Conservation (phyloP, 2,329 filamentous ascomycete genomes). For the Teratosphaeria destructans region DNA sequence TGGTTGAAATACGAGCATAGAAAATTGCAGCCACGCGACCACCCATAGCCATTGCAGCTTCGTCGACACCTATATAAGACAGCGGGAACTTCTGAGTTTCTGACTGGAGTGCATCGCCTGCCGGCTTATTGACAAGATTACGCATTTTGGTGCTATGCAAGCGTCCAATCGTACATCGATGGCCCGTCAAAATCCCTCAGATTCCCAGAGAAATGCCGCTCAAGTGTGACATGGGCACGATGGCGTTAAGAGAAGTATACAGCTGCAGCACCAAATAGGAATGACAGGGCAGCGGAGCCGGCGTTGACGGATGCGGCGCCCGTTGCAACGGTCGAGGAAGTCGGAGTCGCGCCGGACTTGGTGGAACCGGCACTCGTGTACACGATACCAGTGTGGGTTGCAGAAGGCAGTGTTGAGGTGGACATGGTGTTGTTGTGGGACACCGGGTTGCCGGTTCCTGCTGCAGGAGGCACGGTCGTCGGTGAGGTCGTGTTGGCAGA, state of each 20-base stretch:
- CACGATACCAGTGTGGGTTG: conserved; percentile 4
- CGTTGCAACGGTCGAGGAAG: not conserved
- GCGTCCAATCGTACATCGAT: not conserved
- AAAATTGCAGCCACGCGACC: no score
- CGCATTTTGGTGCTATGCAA: not conserved
- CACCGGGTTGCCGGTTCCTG: conserved; percentile 9
- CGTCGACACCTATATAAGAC: not conserved
- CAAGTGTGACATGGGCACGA: not conserved
- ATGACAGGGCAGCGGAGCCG: conserved; percentile 26
- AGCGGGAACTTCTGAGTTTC: not conserved
- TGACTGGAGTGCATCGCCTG: not conserved
- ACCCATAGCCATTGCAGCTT: no score
- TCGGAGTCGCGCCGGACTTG: conserved; percentile 1
- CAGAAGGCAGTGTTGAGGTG: conserved; percentile 14
- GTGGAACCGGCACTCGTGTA: not conserved
- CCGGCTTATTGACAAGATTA: not conserved
- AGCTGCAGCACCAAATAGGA: conserved; percentile 31
- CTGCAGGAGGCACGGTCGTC: conserved; percentile 10
- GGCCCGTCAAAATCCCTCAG: not conserved
- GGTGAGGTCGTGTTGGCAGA: conserved; percentile 20
- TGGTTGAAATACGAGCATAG: no score
- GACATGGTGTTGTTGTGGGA: conserved; percentile 22
- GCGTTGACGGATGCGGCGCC: conserved; percentile 17
- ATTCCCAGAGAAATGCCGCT: not conserved
- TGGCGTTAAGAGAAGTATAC: conserved; percentile 25